Base-by-base conservation (phyloP, 129 eudicot species). In the Flaveria brownii region DNA sequence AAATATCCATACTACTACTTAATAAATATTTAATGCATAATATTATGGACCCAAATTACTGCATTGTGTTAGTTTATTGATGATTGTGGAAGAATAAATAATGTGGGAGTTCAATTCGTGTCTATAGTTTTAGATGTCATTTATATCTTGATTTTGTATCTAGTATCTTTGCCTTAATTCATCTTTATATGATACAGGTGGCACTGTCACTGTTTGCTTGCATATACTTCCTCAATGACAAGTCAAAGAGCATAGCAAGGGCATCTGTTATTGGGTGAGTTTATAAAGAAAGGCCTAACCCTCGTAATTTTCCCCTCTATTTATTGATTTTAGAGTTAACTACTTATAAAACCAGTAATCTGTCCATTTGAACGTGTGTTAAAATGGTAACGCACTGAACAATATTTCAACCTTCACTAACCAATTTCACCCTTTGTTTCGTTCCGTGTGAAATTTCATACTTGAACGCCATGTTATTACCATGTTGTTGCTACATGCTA, bases 141-240 rank as follows among this genome's bases (percentile, higher is more conserved):
- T 12, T 77, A 4, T 33, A 45, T 70, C 52, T 78, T 70, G 50
- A 59, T 68, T 69, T 22, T 11, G 70, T 57, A 50, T 15, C 39
- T 72, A 28, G 55, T 51, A 50, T 71, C 52, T 69, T 30, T 70
- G 60, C 30, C 66, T 45, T 57, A 17, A 76, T 60, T 50, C 14
- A 72, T 65, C 18, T 46, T 59, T 17, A 16, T 50, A 33, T 42
- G 49, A 43, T 72, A 50, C 88, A 85, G 92, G 93, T 88, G 56
- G 93, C 93, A 3, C 51, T 88, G 62, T 88, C 93, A 67, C 71
- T 91, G 70, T 80, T 79, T 68, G 94, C 96, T 80, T 91, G 96
- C 88, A 82, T 91, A 79, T 91, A 89, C 87, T 91, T 91, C 85
- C 89, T 91, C 36, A 85, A 88, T 85, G 95, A 88, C 84, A 91